Percentiles rank a stretch among this genome's conserved stretches.
Evolutionary conservation across 257 asterid genomes (phyloP).

Genomic region (Lantana camara): DNA sequence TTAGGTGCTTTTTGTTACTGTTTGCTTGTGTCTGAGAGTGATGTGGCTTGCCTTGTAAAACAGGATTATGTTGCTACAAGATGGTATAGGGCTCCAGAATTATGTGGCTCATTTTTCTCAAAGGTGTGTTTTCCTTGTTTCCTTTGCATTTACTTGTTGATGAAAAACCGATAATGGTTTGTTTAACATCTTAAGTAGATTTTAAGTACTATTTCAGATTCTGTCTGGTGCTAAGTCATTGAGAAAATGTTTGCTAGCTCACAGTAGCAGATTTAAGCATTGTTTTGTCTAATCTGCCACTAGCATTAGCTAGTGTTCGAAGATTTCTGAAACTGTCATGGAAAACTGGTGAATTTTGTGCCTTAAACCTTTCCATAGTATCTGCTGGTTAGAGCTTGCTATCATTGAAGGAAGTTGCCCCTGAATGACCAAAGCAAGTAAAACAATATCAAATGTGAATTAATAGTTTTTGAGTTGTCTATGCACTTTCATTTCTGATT

Average conservation of each 20-base stretch:
- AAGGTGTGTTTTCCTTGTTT: slow-evolving; percentile 52
- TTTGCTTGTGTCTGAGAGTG: slow-evolving; percentile 1
- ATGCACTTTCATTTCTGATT: not conserved
- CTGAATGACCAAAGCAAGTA: not conserved
- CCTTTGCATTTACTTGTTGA: not conserved
- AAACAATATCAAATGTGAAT: not conserved
- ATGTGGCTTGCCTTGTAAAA: slow-evolving; percentile 2
- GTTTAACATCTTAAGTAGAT: not conserved
- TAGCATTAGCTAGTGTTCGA: slow-evolving; percentile 12
- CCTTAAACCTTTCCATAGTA: slow-evolving; percentile 4
- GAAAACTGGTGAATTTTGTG: not conserved
- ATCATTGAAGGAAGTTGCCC: not conserved
- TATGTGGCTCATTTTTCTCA: slow-evolving; percentile 87
- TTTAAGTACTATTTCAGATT: not conserved
- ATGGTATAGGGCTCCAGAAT: slow-evolving; percentile 94
- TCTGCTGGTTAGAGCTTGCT: not conserved
- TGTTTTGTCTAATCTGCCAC: slow-evolving; percentile 1
- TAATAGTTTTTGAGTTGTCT: slow-evolving; percentile 1
- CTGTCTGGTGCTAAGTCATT: slow-evolving; percentile 6
- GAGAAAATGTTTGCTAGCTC: not conserved
- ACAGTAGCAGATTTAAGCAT: slow-evolving; percentile 9
- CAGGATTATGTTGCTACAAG: slow-evolving; percentile 95
- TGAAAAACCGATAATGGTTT: not conserved
- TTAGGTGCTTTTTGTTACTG: not conserved
- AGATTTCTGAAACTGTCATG: slow-evolving; percentile 2